phyloP scores from a whole-genome alignment of 2,329 filamentous ascomycete genomes.

The Colletotrichum tropicale region DNA sequence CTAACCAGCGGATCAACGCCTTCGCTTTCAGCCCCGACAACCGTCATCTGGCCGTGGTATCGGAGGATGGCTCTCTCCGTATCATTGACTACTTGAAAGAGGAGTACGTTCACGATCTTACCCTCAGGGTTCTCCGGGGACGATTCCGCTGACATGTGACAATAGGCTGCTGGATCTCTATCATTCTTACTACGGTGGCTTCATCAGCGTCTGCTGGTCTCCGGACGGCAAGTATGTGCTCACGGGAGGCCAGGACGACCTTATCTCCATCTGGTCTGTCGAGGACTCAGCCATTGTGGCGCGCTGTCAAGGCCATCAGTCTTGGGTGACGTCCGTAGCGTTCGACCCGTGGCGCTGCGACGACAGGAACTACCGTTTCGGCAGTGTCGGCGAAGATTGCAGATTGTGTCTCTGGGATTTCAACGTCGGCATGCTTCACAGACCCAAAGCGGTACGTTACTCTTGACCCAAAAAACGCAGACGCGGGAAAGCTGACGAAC shows the following conservation, averaged over 20 bases:
- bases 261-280: constrained; percentile 95
- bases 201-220: constrained; percentile 96
- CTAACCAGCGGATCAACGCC: constrained; percentile 87
- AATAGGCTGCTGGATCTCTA: constrained; percentile 82
- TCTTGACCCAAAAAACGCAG: background rate
- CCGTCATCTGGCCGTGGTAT: constrained; percentile 85
- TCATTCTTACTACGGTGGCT: constrained; percentile 89
- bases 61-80: constrained; percentile 87
- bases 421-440: constrained; percentile 92
- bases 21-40: constrained; percentile 93
- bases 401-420: constrained; percentile 95
- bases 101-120: constrained; percentile 61
- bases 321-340: constrained; percentile 91
- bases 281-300: constrained; percentile 85
- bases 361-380: constrained; percentile 92
- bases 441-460: constrained; percentile 78
- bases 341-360: constrained; percentile 99
- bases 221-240: constrained; percentile 96
- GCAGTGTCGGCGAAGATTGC: constrained; percentile 94
- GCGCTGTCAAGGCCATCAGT: constrained; percentile 92
- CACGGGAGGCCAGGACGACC: constrained; percentile 93
- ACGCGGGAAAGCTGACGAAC: constrained; percentile 7
- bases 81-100: constrained; percentile 93
- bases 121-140: background rate
- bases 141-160: background rate